Evolutionary conservation across 75 land plant genomes (phyloP).

Genomic region (Pseudotsuga menziesii): DNA sequence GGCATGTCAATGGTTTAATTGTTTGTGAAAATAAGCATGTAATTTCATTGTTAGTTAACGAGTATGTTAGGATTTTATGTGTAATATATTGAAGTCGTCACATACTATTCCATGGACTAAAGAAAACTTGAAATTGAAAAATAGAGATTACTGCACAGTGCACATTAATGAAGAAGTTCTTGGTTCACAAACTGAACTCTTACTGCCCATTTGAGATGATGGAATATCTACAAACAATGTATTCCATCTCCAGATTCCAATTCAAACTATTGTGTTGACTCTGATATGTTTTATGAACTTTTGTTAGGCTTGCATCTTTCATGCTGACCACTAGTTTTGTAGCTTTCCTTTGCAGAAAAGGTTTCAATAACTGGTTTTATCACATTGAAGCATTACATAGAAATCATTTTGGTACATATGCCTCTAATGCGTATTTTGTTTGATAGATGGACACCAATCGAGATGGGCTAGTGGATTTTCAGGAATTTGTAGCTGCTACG

Average conservation of each 20-base stretch:
- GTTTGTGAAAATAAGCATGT: no score
- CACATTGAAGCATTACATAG: not conserved
- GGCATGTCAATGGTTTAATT: no score
- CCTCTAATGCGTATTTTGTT: not conserved
- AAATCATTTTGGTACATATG: not conserved
- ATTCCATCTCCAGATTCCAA: not conserved
- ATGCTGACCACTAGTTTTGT: not conserved
- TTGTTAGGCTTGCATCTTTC: not conserved
- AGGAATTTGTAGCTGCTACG: conserved; percentile 33
- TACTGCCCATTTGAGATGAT: not conserved
- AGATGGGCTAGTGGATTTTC: conserved; percentile 23
- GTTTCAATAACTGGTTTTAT: not conserved
- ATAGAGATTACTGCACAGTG: not conserved
- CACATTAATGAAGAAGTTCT: not conserved
- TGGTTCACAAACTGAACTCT: not conserved
- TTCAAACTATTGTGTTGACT: not conserved
- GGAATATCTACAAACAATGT: not conserved
- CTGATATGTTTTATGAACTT: not conserved
- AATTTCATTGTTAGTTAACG: no score
- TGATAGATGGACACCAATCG: conserved; percentile 23
- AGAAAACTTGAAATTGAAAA: not conserved
- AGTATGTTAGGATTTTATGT: not conserved
- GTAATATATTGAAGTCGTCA: no score
- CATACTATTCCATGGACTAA: not conserved
- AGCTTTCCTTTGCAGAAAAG: not conserved